Conservation (phyloP, 805 yeast species). For the Candida nitratophila region DNA sequence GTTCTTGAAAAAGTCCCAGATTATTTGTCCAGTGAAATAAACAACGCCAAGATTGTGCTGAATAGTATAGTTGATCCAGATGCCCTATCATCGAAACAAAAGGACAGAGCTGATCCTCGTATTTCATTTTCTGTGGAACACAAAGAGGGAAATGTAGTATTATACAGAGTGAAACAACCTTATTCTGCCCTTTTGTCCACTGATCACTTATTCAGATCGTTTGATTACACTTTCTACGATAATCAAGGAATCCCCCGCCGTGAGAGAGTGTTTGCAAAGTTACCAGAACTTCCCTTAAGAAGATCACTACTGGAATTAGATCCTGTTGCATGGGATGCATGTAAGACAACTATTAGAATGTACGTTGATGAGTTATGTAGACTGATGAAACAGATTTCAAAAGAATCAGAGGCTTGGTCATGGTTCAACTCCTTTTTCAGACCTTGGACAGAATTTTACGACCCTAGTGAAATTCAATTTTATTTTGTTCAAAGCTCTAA, state of each 20-base stretch:
- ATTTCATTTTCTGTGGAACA: conserved; percentile 61
- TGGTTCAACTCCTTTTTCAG: conserved; percentile 21
- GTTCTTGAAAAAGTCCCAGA: conserved; percentile 15
- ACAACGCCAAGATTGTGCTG: conserved; percentile 23
- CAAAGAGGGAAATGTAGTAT: conserved; percentile 32
- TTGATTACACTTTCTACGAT: conserved; percentile 8
- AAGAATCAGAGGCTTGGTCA: conserved; percentile 17
- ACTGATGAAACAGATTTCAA: conserved; percentile 11
- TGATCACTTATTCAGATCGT: conserved; percentile 53
- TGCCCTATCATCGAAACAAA: conserved; percentile 31
- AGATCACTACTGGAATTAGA: conserved; percentile 20
- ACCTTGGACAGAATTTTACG: conserved; percentile 15
- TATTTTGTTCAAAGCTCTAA: conserved; percentile 22
- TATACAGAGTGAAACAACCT: conserved; percentile 64
- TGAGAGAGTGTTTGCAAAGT: conserved; percentile 15
- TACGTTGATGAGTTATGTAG: conserved; percentile 23
- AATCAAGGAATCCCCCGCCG: conserved; percentile 19
- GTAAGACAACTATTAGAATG: conserved; percentile 23
- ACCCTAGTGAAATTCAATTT: conserved; percentile 12
- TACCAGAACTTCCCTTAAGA: conserved; percentile 21
- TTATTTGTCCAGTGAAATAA: conserved; percentile 21
- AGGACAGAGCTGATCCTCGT: conserved; percentile 46
- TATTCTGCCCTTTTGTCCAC: conserved; percentile 53
- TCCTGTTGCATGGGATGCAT: conserved; percentile 27
- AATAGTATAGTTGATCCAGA: conserved; percentile 23